Evolutionary conservation across 306 rosid species (phyloP), one percentile per base, ranked within the genome.

Genomic region (Senna siamea): DNA sequence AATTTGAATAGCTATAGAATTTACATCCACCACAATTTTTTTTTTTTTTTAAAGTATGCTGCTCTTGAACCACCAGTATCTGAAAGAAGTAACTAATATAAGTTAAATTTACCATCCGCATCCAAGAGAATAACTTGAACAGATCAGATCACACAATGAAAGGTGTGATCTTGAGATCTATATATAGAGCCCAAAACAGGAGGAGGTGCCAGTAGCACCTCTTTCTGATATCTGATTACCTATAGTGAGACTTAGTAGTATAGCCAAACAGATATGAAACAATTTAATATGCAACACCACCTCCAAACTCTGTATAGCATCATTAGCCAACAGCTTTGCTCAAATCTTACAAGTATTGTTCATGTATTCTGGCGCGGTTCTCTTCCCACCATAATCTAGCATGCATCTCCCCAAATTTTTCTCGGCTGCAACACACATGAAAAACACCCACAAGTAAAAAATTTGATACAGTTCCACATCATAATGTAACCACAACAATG

Each of bases 311-410:
- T 70, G 28, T 68, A 85, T 69, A 79, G 80, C 76, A 51, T 63
- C 72, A 74, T 72, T 79, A 55, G 13, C 75, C 69, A 34, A 66
- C 79, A n/a, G 59, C 40, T 69, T 54, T 18, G 46, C 53, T 60
- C 66, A n/a, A 63, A 69, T 85, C 52, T 83, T 84, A 91, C 88
- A 93, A 83, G 84, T 93, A 93, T 57, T 84, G 94, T 87, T 89
- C 94, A 57, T 93, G 97, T 91, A 93, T 87, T 87, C 98, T 89
- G 48, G 89, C 94, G 26, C 96, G 96, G 67, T 93, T 93, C 87
- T 93, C 98, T 79, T 89, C 98, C 98, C 98, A 93, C 98, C 98
- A 93, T 76, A 93, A 63, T 80, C 94, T 88, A 56, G 98, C 98
- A 71, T 93, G 97, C 91, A 93, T 70, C 87, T 93, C 98, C 35